These are phyloP conservation scores for Phytophthora kernoviae DNA, from an alignment of 352 stramenopile genomes.

Conservation along the genomic window DNA sequence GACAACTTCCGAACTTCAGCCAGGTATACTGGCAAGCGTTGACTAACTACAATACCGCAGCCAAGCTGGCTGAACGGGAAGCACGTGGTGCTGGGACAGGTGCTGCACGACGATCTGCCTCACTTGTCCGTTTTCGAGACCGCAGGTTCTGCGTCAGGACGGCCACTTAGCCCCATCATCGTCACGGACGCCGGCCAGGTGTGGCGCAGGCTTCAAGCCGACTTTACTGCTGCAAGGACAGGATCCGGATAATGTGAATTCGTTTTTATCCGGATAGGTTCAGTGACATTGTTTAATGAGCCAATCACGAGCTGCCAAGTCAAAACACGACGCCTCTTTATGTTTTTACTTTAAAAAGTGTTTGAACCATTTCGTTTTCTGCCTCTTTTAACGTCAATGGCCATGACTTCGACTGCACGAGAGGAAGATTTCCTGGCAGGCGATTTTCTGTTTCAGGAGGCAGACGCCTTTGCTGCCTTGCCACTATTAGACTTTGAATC, in stretches of 20 bases:
- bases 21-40: too few species aligned
- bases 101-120: constrained; percentile 78
- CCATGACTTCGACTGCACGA: constrained; percentile 8
- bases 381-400: neutral
- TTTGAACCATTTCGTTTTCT: neutral
- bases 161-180: constrained; percentile 50
- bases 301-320: constrained; percentile 64
- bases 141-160: constrained; percentile 52
- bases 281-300: constrained; percentile 3
- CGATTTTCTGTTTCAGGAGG: constrained; percentile 58
- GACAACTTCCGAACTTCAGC: neutral
- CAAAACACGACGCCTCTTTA: constrained; percentile 28
- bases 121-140: constrained; percentile 55
- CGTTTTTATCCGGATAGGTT: neutral
- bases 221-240: neutral
- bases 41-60: constrained; percentile 20
- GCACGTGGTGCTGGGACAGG: constrained; percentile 98
- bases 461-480: constrained; percentile 30
- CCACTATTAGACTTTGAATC: constrained; percentile 52
- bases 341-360: too few species aligned
- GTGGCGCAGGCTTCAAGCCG: constrained; percentile 47
- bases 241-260: neutral
- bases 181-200: constrained; percentile 63
- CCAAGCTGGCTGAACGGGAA: constrained; percentile 95
- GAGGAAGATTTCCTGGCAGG: constrained; percentile 41